Conservation (phyloP, 2,329 filamentous ascomycete species). For the Aureobasidium sp. region DNA sequence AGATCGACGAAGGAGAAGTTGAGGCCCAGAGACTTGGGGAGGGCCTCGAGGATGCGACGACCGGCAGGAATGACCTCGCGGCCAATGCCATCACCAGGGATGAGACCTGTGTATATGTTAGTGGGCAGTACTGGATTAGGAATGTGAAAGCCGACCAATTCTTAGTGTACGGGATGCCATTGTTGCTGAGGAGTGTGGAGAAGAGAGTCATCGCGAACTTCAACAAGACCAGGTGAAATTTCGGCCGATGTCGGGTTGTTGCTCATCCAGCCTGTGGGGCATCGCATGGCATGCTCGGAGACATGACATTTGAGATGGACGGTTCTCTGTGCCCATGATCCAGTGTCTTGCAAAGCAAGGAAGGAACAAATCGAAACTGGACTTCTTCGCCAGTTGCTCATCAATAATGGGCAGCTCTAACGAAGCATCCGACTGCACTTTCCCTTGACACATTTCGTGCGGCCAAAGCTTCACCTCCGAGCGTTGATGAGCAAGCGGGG, state of each 20-base stretch:
- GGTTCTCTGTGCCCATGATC: not conserved
- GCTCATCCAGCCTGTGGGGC: not conserved
- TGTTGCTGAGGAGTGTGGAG: conserved; percentile 17
- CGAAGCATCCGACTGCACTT: not conserved
- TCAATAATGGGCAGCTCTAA: not conserved
- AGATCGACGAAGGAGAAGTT: conserved; percentile 94
- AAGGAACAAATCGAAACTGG: not conserved
- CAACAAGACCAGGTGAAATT: not conserved
- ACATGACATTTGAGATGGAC: not conserved
- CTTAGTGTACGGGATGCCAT: conserved; percentile 61
- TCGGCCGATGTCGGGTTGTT: conserved; percentile 14
- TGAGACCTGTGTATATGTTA: conserved; percentile 59
- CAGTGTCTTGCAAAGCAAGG: not conserved
- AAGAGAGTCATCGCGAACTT: conserved; percentile 1
- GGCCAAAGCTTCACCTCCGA: conserved; percentile 13
- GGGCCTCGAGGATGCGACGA: conserved; percentile 82
- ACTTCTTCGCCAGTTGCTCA: not conserved
- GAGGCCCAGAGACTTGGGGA: conserved; percentile 81
- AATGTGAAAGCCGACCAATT: conserved; percentile 49
- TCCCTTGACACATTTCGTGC: not conserved
- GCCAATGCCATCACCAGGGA: conserved; percentile 96
- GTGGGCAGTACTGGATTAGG: not conserved
- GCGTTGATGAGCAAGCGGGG: conserved; percentile 1
- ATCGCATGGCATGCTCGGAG: not conserved
- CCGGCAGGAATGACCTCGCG: conserved; percentile 95